Percentiles rank a stretch among this genome's conserved stretches.
phyloP scores from a whole-genome alignment of 2,329 filamentous ascomycete genomes.

The Fusarium longipes region DNA sequence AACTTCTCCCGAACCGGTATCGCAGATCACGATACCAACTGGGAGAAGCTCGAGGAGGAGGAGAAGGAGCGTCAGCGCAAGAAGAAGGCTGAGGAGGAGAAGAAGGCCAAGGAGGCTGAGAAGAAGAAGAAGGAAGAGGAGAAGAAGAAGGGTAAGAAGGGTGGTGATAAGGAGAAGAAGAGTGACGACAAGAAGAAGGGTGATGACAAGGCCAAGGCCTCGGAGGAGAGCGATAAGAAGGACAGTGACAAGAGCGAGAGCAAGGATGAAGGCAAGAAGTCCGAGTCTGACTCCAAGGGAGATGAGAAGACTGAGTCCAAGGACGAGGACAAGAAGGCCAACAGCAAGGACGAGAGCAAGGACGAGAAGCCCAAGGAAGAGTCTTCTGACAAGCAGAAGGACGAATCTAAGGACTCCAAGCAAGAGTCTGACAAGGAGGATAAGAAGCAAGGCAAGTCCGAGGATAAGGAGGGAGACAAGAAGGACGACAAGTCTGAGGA shows the following conservation, averaged over 20 bases:
- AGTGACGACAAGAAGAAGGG: conserved; percentile 43
- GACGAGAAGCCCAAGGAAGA: conserved; percentile 27
- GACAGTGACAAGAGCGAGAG: conserved; percentile 41
- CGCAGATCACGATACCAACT: conserved; percentile 56
- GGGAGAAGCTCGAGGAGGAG: conserved; percentile 58
- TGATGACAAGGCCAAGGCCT: conserved; percentile 36
- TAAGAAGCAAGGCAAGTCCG: conserved; percentile 17
- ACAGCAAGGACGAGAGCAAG: conserved; percentile 27
- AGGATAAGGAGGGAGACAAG: conserved; percentile 24
- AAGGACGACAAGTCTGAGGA: conserved; percentile 20
- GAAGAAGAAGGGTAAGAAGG: conserved; percentile 46
- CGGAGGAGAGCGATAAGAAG: conserved; percentile 33
- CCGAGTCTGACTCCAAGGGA: conserved; percentile 33
- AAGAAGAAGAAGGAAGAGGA: conserved; percentile 48
- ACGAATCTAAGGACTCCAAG: conserved; percentile 20
- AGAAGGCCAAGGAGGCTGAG: conserved; percentile 51
- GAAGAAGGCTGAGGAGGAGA: conserved; percentile 55
- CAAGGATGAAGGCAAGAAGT: conserved; percentile 11
- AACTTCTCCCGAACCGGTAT: conserved; percentile 52
- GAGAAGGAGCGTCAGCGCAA: conserved; percentile 54
- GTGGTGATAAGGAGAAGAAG: conserved; percentile 35
- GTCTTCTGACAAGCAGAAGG: conserved; percentile 2
- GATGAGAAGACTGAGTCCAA: conserved; percentile 34
- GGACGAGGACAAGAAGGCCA: conserved; percentile 39
- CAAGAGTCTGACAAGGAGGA: conserved; percentile 3